Conservation (phyloP, 116 monocot species). For the Phalaenopsis hybrid region DNA sequence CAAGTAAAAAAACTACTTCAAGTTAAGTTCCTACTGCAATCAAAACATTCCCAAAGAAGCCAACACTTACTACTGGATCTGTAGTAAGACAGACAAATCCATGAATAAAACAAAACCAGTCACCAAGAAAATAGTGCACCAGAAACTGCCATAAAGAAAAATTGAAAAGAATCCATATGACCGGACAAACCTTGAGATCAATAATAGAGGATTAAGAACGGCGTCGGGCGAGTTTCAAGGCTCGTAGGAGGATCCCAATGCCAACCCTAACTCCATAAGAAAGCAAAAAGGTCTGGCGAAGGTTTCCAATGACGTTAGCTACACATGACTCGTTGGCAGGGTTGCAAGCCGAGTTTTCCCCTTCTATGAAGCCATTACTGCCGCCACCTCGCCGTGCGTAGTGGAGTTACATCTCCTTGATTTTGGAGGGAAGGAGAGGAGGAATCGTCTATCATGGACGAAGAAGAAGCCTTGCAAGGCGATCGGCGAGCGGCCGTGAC, state of each 20-base stretch:
- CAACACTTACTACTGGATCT: neutral
- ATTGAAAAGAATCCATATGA: neutral
- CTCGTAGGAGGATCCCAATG: conserved; percentile 88
- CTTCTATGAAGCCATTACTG: conserved; percentile 5
- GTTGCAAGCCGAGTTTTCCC: conserved; percentile 29
- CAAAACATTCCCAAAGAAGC: neutral
- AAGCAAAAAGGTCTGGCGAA: conserved; percentile 90
- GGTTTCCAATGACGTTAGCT: conserved; percentile 78
- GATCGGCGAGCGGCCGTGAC: neutral
- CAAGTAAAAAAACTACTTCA: neutral
- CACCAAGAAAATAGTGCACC: neutral
- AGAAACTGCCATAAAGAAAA: neutral
- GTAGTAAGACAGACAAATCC: neutral
- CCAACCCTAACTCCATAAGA: conserved; percentile 94
- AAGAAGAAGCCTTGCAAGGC: conserved; percentile 8
- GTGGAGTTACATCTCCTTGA: conserved; percentile 73
- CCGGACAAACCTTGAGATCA: conserved; percentile 72
- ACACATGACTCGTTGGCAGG: conserved; percentile 76
- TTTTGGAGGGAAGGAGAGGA: neutral
- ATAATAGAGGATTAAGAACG: conserved; percentile 89
- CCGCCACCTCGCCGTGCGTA: conserved; percentile 20
- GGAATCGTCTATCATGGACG: conserved; percentile 9
- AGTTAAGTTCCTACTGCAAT: neutral
- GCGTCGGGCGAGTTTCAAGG: conserved; percentile 82
- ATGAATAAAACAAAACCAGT: neutral